Conservation (phyloP, 768 basidiomycete species). For the Leccinum aurantiacum region DNA sequence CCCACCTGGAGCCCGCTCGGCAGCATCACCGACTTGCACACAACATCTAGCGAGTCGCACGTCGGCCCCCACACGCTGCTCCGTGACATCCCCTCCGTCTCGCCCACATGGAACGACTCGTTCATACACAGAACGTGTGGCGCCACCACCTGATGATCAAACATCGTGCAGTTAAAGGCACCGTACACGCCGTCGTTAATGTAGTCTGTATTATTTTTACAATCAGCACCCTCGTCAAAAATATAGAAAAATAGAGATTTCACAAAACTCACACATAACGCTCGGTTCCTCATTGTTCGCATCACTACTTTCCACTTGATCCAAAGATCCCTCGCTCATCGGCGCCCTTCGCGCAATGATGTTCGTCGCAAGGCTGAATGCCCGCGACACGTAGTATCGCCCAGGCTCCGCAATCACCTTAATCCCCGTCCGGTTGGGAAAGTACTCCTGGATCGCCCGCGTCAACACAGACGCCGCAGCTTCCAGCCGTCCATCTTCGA, state of each 20-base stretch:
- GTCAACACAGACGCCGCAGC: slow-evolving; percentile 69
- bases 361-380: slow-evolving; percentile 90
- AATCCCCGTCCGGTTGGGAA: slow-evolving; percentile 68
- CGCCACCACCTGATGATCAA: slow-evolving; percentile 92
- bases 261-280: slow-evolving; percentile 82
- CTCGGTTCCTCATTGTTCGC: slow-evolving; percentile 41
- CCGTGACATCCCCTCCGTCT: slow-evolving; percentile 42
- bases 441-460: slow-evolving; percentile 71
- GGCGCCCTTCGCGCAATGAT: slow-evolving; percentile 87
- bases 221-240: slow-evolving; percentile 4
- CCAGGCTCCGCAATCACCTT: slow-evolving; percentile 96
- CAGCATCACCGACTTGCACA: slow-evolving; percentile 61
- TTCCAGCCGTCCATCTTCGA: slow-evolving; percentile 87
- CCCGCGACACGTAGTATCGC: slow-evolving; percentile 87
- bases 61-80: slow-evolving; percentile 97
- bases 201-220: slow-evolving; percentile 63
- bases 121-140: slow-evolving; percentile 77
- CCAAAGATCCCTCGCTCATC: slow-evolving; percentile 35
- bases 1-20: slow-evolving; percentile 79
- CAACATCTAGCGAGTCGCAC: slow-evolving; percentile 96
- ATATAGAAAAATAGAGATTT: slow-evolving; percentile 17
- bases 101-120: slow-evolving; percentile 51
- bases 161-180: slow-evolving; percentile 94
- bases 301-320: slow-evolving; percentile 15
- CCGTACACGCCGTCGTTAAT: slow-evolving; percentile 99